phyloP scores from a whole-genome alignment of 139 green algal species.

The Coelastrella sp. region DNA sequence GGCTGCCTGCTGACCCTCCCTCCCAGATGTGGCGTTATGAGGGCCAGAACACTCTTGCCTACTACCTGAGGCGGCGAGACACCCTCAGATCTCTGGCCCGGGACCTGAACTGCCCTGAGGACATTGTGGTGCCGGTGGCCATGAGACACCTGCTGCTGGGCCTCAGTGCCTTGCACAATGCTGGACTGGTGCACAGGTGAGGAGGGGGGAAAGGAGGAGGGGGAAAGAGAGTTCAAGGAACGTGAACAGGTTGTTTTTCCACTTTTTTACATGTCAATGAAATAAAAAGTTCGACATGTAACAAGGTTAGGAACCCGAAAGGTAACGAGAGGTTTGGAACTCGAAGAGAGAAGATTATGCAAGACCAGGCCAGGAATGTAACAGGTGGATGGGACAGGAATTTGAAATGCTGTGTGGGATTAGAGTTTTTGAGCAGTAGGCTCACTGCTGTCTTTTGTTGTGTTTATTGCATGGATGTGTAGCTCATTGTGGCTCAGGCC shows the following conservation, averaged over 20 bases:
- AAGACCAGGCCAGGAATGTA: no score
- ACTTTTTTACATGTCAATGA: neutral
- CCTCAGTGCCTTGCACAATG: slow-evolving; percentile 79
- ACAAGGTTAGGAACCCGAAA: no score
- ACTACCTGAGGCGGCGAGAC: slow-evolving; percentile 87
- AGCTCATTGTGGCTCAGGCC: no score
- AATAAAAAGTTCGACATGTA: no score
- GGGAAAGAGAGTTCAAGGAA: neutral
- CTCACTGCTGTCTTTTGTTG: no score
- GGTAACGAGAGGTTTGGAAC: no score
- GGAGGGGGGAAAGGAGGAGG: no score
- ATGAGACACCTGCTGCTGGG: slow-evolving; percentile 85
- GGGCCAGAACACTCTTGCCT: slow-evolving; percentile 72
- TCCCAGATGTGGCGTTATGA: slow-evolving; percentile 85
- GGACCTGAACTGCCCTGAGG: slow-evolving; percentile 73
- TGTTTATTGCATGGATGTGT: no score
- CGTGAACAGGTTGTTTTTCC: neutral
- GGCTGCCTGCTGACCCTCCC: neutral
- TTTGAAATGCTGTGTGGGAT: no score
- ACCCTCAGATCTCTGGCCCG: slow-evolving; percentile 68
- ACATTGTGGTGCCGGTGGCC: slow-evolving; percentile 71
- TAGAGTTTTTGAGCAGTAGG: no score
- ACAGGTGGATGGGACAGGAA: no score
- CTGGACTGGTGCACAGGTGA: slow-evolving; percentile 86
- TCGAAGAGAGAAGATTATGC: no score